A percentile compares a stretch with the other conserved stretches of the same genome.
Conservation (phyloP, 2,329 filamentous ascomycete genomes). For the Xylariaceae sp. region DNA sequence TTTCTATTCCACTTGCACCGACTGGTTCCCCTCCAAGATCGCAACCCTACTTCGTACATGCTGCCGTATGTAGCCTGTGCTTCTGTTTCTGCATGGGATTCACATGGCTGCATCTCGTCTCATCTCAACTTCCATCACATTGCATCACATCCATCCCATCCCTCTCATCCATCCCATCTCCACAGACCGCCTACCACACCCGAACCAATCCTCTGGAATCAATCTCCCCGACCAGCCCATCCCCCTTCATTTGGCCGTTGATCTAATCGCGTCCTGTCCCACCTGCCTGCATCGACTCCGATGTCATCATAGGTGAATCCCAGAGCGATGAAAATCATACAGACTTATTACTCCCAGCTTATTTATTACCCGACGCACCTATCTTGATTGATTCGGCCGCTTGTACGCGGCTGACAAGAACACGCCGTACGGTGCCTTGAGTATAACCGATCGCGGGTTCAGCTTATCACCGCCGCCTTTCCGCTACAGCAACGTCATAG, state of each 20-base stretch:
- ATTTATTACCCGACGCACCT: slow-evolving; percentile 8
- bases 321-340: slow-evolving; percentile 4
- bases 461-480: background rate
- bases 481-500: slow-evolving; percentile 1
- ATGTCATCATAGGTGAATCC: slow-evolving; percentile 21
- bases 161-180: slow-evolving; percentile 12
- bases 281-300: slow-evolving; percentile 14
- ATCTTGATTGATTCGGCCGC: slow-evolving; percentile 16
- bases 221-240: slow-evolving; percentile 18
- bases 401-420: slow-evolving; percentile 16
- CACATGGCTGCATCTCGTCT: slow-evolving; percentile 19
- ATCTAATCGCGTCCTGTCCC: slow-evolving; percentile 19
- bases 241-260: slow-evolving; percentile 15
- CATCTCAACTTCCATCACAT: slow-evolving; percentile 11
- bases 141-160: slow-evolving; percentile 7
- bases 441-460: slow-evolving; percentile 4
- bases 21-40: slow-evolving; percentile 21
- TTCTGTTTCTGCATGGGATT: slow-evolving; percentile 18
- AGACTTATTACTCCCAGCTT: slow-evolving; percentile 12
- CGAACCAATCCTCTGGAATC: slow-evolving; percentile 25
- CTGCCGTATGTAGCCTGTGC: background rate
- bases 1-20: background rate
- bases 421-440: background rate
- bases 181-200: slow-evolving; percentile 20
- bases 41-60: slow-evolving; percentile 1